Evolutionary conservation across 345 rosid genomes (phyloP), one percentile per base, ranked within the genome.

Genomic region (Schrenkiella parvula): DNA sequence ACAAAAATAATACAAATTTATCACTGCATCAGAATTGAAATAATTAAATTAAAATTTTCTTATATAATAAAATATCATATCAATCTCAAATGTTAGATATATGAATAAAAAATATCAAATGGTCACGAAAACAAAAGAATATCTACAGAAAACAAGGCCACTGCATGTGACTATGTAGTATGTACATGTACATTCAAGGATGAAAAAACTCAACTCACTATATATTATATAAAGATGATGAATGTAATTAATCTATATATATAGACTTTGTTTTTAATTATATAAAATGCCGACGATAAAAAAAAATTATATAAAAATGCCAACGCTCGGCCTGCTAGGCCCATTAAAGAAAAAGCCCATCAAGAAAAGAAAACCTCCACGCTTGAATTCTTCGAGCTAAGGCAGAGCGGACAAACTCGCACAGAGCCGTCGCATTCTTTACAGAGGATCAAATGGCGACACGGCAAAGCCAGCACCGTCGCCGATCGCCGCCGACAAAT

Each of bases 401-500:
- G 83, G 84, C 98, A 93, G 19, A 90, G 78, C 25, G 98, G 98
- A 85, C 98, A 93, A 19, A 85, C 80, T 14, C 76, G 79, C 14
- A 79, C 88, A 57, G 82, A 71, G 17, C 76, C 83, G 73, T 91
- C 89, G 62, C 98, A 93, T 42, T 64, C 89, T 73, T 80, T 76
- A 76, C 98, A 93, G 2, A 89, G 59, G 51, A 87, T 81, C 42
- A 93, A 86, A 80, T 93, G 98, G 55, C 97, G 96, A 79, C 98
- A 93, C 74, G 98, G 97, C 85, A 93, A 53, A 76, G 86, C 79
- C 52, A 93, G 82, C 75, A 93, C 95, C 74, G 91, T 66, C 66
- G 96, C 96, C 37, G 71, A 73, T 43, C 89, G 64, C 66, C 70
- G 79, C 71, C 82, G 64, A 69, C 98, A 93, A 23, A 71, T 74